Evolutionary conservation across 371 early-diverging fungal species (phyloP).

Genomic region (Lichtheimia hyalospora): DNA sequence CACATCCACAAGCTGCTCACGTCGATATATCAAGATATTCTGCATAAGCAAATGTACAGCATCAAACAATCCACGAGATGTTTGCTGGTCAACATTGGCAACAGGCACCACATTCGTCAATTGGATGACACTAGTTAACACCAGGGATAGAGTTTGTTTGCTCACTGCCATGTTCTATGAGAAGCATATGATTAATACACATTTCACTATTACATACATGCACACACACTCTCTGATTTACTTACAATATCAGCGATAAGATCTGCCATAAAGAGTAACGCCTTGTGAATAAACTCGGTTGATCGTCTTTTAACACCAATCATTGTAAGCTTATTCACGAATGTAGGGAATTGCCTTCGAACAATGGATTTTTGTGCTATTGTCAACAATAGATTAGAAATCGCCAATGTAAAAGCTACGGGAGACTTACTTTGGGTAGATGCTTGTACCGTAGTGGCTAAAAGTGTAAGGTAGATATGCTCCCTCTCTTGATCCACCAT

Average conservation of each 20-base stretch:
- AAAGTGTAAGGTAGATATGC: background rate
- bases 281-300: conserved; percentile 29
- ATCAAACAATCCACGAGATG: conserved; percentile 36
- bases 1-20: conserved; percentile 44
- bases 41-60: conserved; percentile 45
- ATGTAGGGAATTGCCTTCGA: conserved; percentile 37
- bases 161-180: background rate
- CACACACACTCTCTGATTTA: background rate
- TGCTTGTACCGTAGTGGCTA: background rate
- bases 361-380: conserved; percentile 40
- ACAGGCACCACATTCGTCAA: conserved; percentile 28
- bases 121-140: conserved; percentile 36
- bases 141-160: conserved; percentile 19
- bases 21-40: conserved; percentile 43
- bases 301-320: conserved; percentile 39
- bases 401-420: too few species aligned
- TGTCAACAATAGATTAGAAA: too few species aligned
- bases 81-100: conserved; percentile 3
- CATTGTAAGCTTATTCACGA: conserved; percentile 34
- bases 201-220: background rate
- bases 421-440: too few species aligned
- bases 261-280: conserved; percentile 35
- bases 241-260: conserved; percentile 26
- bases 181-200: background rate
- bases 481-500: conserved; percentile 6